Evolutionary conservation across 495 filamentous ascomycete genomes (phyloP), one percentile per base, ranked within the genome.

Genomic region (Daldinia caldariorum): DNA sequence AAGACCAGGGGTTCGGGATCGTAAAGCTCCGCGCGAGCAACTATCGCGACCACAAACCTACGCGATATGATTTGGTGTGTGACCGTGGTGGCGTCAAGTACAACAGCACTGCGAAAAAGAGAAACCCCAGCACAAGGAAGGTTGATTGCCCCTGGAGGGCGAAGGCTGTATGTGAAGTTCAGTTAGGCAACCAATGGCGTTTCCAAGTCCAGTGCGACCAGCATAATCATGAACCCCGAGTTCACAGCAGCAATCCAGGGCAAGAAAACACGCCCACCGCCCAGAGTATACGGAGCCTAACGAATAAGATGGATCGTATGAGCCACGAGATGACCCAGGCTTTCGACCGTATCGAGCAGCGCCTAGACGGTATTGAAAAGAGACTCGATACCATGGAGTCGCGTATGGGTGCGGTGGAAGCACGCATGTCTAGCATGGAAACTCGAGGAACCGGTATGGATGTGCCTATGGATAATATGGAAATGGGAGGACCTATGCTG

Each of bases 51-150:
- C 75, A 78, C 31, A 85, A 84, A 63, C 81, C 83, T 0, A 85
- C 83, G 20, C 78, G 83, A 20, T 85, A 83, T 70, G 83, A 85
- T 41, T 73, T 85, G 0, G 83, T 85, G 2, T 85, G 83, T 73
- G 83, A 85, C 57, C 82, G 83, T 35, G 83, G 83, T 37, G 83
- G 83, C 9, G 83, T 85, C 71, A 84, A 84, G 71, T 85, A 85
- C 75, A 81, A 63, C 74, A 85, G 82, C 75, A 85, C 83, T 0
- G 83, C 83, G 10, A 84, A 84, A 73, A 85, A 84, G 77, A 80
- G 83, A 18, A 84, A 82, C 61, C 83, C 83, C 6, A 83, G 79
- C 70, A 85, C 83, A 14, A 81, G 83, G 65, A 85, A 85, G 74
- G 77, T 85, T 34, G 83, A 85, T 58, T 85, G 83, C 51, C 83